Evolutionary conservation across 306 rosid species (phyloP), one percentile per base, ranked within the genome.

Genomic region (Pterocarpus santalinus): DNA sequence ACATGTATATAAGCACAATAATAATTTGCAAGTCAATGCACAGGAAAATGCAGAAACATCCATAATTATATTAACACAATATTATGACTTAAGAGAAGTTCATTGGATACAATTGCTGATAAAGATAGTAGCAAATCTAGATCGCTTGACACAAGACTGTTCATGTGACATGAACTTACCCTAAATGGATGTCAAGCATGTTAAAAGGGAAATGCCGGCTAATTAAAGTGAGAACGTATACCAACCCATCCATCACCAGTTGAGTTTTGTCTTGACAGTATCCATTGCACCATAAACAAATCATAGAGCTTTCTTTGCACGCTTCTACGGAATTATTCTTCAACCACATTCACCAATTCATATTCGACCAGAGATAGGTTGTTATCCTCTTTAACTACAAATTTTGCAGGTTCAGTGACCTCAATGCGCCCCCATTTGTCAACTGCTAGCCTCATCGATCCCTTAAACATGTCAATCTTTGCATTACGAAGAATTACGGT

Each of bases 341-440:
- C 86, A 22, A 61, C 75, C 38, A 85, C 83, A 4, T 85, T 85
- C 63, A 85, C 88, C 51, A 85, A 53, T 71, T 85, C 88, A 68
- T 85, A 85, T 43, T 85, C 88, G 1, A 85, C 86, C 65, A 81
- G 52, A 47, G 88, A 85, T 8, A 85, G 74, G 51, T 85, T 81
- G 78, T 81, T 85, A 52, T 85, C 88, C 74, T 85, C 88, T 78
- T 85, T 81, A 47, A 85, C 88, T 6, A 3, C 70, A 52, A 85
- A 85, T 4, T 66, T 55, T 51, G 83, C 86, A 60, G 88, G 78
- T 33, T 85, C 88, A 67, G 88, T 81, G 46, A 61, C 78, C 69
- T 82, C 86, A 41, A 82, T 72, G 43, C 82, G 86, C 16, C 86
- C 86, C 86, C 86, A 82, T 77, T 82, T 82, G 63, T 82, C 86